Conservation (phyloP, 805 yeast genomes). For the Blastobotrys chiropterorum region DNA sequence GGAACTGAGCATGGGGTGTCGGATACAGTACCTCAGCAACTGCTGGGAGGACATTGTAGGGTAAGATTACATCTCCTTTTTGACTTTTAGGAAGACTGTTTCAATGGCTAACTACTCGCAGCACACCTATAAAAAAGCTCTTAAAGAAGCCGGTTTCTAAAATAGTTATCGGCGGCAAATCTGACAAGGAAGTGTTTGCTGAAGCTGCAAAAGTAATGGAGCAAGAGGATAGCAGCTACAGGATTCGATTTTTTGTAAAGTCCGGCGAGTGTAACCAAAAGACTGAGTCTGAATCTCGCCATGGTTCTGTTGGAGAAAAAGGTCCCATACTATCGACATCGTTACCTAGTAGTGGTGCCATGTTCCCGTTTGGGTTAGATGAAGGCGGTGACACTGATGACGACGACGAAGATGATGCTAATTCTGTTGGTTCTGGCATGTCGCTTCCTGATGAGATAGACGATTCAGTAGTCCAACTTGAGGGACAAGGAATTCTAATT, state of each 20-base stretch:
- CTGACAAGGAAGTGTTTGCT: conserved; percentile 61
- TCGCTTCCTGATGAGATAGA: conserved; percentile 10
- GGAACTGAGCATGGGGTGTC: conserved; percentile 77
- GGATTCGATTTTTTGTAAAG: conserved; percentile 60
- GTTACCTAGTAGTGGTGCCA: background rate
- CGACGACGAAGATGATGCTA: conserved; percentile 7
- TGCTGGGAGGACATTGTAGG: conserved; percentile 80
- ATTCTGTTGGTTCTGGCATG: conserved; percentile 3
- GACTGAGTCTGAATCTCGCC: background rate
- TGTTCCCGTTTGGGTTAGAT: background rate
- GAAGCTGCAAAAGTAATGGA: conserved; percentile 68
- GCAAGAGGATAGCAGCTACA: conserved; percentile 66
- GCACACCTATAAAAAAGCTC: conserved; percentile 49
- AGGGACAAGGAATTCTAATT: conserved; percentile 89
- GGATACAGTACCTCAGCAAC: conserved; percentile 63
- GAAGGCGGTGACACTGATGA: conserved; percentile 5
- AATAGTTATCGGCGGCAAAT: conserved; percentile 57
- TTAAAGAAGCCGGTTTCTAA: conserved; percentile 51
- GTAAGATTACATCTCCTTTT: conserved; percentile 15
- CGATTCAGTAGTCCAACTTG: conserved; percentile 49
- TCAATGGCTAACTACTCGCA: conserved; percentile 1
- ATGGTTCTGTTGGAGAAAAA: background rate
- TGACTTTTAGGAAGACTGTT: too few species aligned
- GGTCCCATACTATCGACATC: background rate
- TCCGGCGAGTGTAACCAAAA: conserved; percentile 5